phyloP scores from a whole-genome alignment of 352 stramenopile genomes.

The Saprolegnia parasitica region DNA sequence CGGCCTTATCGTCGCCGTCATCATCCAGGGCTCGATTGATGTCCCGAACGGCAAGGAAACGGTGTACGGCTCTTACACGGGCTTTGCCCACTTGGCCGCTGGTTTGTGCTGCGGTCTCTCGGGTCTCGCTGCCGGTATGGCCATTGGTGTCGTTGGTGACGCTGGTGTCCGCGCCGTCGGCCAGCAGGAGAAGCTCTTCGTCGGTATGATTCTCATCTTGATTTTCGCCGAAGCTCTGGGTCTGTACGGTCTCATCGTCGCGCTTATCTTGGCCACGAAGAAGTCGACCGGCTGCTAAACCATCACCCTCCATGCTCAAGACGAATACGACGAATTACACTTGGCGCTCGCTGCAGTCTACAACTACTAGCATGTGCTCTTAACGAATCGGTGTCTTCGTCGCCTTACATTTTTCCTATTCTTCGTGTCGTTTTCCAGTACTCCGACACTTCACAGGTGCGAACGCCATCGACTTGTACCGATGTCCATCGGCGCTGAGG shows the following conservation, averaged over 20 bases:
- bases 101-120: constrained; percentile 93
- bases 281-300: constrained; percentile 35
- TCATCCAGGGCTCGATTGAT: constrained; percentile 90
- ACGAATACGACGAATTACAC: neutral
- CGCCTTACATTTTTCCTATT: neutral
- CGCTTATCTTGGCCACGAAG: constrained; percentile 88
- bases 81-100: constrained; percentile 91
- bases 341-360: too few relatives aligned
- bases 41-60: constrained; percentile 53
- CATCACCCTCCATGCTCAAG: neutral
- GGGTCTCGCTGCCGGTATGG: constrained; percentile 90
- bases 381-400: constrained; percentile 14
- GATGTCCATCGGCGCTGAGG: too few relatives aligned
- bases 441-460: too few relatives aligned
- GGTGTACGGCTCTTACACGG: constrained; percentile 92
- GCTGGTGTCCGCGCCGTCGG: constrained; percentile 95
- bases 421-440: too few relatives aligned
- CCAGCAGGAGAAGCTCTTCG: constrained; percentile 98
- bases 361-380: neutral
- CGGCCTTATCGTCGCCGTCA: constrained; percentile 93
- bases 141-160: constrained; percentile 95
- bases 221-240: constrained; percentile 98
- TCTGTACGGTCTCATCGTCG: constrained; percentile 96
- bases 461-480: too few relatives aligned
- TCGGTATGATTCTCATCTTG: constrained; percentile 98